These are phyloP conservation scores for Backusella morwellensis DNA, from an alignment of 192 early-diverging fungal genomes.

Conservation along the genomic window DNA sequence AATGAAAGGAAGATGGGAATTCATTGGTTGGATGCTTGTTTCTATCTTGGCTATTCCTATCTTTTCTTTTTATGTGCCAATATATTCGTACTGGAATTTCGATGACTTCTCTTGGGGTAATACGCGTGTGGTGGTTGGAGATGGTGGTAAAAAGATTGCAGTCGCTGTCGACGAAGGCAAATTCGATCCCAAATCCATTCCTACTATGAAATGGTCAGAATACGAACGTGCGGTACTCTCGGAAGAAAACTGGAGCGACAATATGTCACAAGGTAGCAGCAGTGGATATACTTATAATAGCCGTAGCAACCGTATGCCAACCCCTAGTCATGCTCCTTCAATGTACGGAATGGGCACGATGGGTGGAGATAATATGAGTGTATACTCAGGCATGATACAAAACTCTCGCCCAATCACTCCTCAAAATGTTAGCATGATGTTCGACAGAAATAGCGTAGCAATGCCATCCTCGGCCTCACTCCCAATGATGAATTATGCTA, in stretches of 20 bases:
- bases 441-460: conserved; percentile 6
- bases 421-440: neutral
- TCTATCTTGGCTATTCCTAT: conserved; percentile 89
- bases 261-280: conserved; percentile 40
- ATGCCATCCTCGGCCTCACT: conserved; percentile 23
- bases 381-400: conserved; percentile 2
- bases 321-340: neutral
- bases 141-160: conserved; percentile 72
- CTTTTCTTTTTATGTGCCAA: conserved; percentile 77
- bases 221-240: conserved; percentile 61
- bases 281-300: conserved; percentile 16
- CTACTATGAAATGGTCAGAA: conserved; percentile 79
- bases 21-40: conserved; percentile 97
- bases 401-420: neutral
- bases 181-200: conserved; percentile 75
- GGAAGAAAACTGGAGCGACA: conserved; percentile 30
- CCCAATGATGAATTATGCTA: conserved; percentile 14
- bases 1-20: conserved; percentile 71
- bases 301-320: neutral
- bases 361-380: conserved; percentile 7
- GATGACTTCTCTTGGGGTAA: conserved; percentile 99
- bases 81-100: conserved; percentile 98
- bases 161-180: conserved; percentile 68
- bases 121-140: conserved; percentile 88
- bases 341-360: conserved; percentile 3